Base-by-base conservation (phyloP, 1,284 basidiomycete species). In the Anthracocystis walkeri region DNA sequence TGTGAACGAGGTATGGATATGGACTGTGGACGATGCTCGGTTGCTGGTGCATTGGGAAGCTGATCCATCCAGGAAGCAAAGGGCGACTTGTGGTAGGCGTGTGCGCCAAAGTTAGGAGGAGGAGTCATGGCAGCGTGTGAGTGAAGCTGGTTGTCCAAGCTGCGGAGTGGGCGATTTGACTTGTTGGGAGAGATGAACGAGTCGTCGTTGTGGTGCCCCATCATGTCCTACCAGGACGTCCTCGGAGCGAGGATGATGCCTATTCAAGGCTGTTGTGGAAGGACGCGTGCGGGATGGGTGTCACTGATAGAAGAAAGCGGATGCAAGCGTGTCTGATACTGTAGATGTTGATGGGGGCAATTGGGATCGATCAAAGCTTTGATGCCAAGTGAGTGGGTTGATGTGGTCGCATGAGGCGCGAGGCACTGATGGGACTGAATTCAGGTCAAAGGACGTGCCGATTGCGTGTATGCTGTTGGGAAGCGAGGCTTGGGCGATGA, bases 101-200 rank as follows among this genome's bases (percentile, higher is more conserved):
- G 54, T 7, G 74, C 56, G 60, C 71, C 68, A 42, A 79, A 70
- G 60, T 50, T 74, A 27, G 72, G 68, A n/a, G 78, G 75, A 23
- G 78, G 78, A 29, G 78, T 79, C 78, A 79, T 79, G 68, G 65
- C 67, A 21, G 65, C 46, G 18, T 75, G 64, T 16, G 75, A 48
- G 18, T 61, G 49, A 18, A 65, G 38, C 41, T 71, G 62, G 48
- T 65, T 29, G 42, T 58, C 63, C 50, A 68, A 33, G 38, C 29
- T 50, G 35, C 51, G 62, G 3, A 62, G 29, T 20, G 58, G 51
- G n/a, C 50, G 68, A 33, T 58, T 46, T 2, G 51, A 33, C 50
- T 71, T 71, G 40, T 41, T 50, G 3, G 68, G 62, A 29, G 62
- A 65, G 68, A 71, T 54, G 53, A 58, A 61, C 3, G 68, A 31